A percentile compares a stretch with the other conserved stretches of the same genome.
phyloP scores from a whole-genome alignment of 1,139 yeast genomes.

The Ashbya aceris region DNA sequence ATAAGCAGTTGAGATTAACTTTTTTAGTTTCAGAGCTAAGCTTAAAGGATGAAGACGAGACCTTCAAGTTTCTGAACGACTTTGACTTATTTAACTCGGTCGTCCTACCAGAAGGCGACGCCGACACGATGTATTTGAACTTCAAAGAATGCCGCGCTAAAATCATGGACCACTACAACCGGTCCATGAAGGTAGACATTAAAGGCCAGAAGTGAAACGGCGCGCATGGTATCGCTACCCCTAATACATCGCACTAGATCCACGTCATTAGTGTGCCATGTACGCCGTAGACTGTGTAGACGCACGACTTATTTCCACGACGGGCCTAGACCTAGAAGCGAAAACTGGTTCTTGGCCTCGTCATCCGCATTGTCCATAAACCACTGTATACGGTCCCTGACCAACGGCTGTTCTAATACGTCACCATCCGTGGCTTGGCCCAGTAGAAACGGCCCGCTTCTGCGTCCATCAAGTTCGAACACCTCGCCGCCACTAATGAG shows the following conservation, averaged over 20 bases:
- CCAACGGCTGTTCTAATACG: constrained; percentile 44
- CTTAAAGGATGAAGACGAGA: constrained; percentile 33
- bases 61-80: constrained; percentile 35
- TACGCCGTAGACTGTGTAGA: background rate
- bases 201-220: constrained; percentile 67
- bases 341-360: constrained; percentile 50
- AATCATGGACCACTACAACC: constrained; percentile 38
- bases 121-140: constrained; percentile 30
- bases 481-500: constrained; percentile 51
- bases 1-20: constrained; percentile 43
- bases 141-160: constrained; percentile 35
- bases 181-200: constrained; percentile 66
- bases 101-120: constrained; percentile 21
- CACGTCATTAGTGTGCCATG: background rate
- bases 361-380: constrained; percentile 59
- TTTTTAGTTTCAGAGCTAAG: constrained; percentile 42
- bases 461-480: constrained; percentile 83
- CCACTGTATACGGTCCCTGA: constrained; percentile 49
- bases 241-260: background rate
- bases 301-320: constrained; percentile 31
- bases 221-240: background rate
- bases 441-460: constrained; percentile 58
- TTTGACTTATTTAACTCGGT: constrained; percentile 36
- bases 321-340: constrained; percentile 61
- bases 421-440: constrained; percentile 40